Percentiles rank a stretch among this genome's conserved stretches.
Evolutionary conservation across 2,329 filamentous ascomycete genomes (phyloP).

Genomic region (Zalaria sp.): DNA sequence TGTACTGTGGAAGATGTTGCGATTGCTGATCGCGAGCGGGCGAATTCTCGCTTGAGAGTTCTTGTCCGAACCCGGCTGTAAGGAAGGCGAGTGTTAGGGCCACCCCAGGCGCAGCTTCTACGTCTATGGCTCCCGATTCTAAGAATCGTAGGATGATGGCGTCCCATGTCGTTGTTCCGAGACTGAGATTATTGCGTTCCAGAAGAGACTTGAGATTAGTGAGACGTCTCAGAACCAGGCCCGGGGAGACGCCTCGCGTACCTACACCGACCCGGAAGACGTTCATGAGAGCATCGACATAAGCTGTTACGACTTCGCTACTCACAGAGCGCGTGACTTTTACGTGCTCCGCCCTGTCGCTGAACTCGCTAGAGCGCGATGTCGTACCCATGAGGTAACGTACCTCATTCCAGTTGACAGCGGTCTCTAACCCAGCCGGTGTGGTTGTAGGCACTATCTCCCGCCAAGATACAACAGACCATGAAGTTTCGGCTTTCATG

Average conservation of each 20-base stretch:
- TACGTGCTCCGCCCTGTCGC: constrained; percentile 6
- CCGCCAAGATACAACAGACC: constrained; percentile 26
- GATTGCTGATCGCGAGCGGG: constrained; percentile 5
- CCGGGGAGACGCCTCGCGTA: constrained; percentile 21
- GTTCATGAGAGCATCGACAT: constrained; percentile 39
- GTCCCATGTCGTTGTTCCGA: constrained; percentile 29
- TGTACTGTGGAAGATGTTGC: constrained; percentile 21
- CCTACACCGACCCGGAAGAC: constrained; percentile 28
- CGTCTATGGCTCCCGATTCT: constrained; percentile 32
- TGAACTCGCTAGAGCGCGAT: neutral
- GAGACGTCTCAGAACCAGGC: constrained; percentile 19
- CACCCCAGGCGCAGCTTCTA: constrained; percentile 29
- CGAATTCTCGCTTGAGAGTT: constrained; percentile 22
- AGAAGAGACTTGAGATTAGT: constrained; percentile 23
- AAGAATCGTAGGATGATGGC: constrained; percentile 34
- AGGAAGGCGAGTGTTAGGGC: constrained; percentile 25
- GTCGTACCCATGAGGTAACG: constrained; percentile 8
- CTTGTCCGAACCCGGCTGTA: constrained; percentile 25
- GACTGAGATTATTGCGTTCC: constrained; percentile 20
- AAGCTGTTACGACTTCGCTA: constrained; percentile 41
- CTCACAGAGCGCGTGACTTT: constrained; percentile 36
- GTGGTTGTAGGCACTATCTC: constrained; percentile 21
- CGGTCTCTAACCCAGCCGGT: constrained; percentile 9
- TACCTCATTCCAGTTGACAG: constrained; percentile 15
- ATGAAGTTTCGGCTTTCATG: constrained; percentile 7